A percentile compares a stretch with the other conserved stretches of the same genome.
These are phyloP conservation scores for Amphirosellinia nigrospora DNA, from an alignment of 495 filamentous ascomycete genomes.

Conservation along the genomic window DNA sequence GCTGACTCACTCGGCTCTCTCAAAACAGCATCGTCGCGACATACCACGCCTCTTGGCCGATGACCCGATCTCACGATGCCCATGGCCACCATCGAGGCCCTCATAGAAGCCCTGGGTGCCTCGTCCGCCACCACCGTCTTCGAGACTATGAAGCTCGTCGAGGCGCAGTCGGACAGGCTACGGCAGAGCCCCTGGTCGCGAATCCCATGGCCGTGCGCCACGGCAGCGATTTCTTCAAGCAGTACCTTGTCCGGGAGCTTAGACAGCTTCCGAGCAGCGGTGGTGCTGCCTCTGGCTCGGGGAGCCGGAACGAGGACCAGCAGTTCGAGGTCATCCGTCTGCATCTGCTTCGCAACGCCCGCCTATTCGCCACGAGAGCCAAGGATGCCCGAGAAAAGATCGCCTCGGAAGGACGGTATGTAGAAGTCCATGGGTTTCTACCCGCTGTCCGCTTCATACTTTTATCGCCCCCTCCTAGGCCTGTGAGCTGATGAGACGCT, in stretches of 20 bases:
- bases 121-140: slow-evolving; percentile 83
- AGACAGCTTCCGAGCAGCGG: slow-evolving; percentile 55
- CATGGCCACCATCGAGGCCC: slow-evolving; percentile 91
- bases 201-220: slow-evolving; percentile 93
- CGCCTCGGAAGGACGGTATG: slow-evolving; percentile 52
- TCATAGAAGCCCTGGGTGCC: slow-evolving; percentile 80
- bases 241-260: slow-evolving; percentile 76
- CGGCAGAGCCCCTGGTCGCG: slow-evolving; percentile 66
- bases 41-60: slow-evolving; percentile 58
- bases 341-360: slow-evolving; percentile 82
- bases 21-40: slow-evolving; percentile 58
- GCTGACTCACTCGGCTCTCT: slow-evolving; percentile 4
- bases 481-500: background rate
- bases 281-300: slow-evolving; percentile 21
- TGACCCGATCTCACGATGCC: slow-evolving; percentile 91
- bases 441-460: background rate
- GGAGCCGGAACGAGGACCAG: slow-evolving; percentile 38
- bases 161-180: slow-evolving; percentile 72
- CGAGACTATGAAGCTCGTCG: slow-evolving; percentile 87
- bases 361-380: slow-evolving; percentile 85
- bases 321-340: slow-evolving; percentile 83
- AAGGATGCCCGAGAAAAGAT: slow-evolving; percentile 84
- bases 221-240: slow-evolving; percentile 94
- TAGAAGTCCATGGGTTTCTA: background rate
- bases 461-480: background rate